phyloP scores from a whole-genome alignment of 805 yeast species.

The Gaillardinia entomophila region DNA sequence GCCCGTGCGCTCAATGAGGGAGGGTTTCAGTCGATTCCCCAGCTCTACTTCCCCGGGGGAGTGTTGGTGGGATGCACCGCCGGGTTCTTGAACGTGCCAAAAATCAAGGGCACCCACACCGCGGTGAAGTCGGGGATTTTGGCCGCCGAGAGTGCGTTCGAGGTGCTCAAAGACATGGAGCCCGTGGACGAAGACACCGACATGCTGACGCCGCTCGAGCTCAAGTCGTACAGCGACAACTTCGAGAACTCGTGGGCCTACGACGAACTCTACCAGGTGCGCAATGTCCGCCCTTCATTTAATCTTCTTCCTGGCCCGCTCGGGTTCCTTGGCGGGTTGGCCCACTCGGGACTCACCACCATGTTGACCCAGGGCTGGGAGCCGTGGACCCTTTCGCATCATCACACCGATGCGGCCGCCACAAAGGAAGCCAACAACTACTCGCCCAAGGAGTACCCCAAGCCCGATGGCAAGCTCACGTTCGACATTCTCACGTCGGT shows the following conservation, averaged over 20 bases:
- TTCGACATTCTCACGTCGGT: constrained; percentile 94
- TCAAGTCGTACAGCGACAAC: constrained; percentile 56
- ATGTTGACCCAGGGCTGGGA: constrained; percentile 69
- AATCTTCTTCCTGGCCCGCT: constrained; percentile 44
- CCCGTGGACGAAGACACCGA: constrained; percentile 38
- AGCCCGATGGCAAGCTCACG: constrained; percentile 90
- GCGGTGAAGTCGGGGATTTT: constrained; percentile 95
- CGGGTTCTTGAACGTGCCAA: constrained; percentile 96
- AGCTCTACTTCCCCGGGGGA: constrained; percentile 92
- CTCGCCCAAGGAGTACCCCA: constrained; percentile 80
- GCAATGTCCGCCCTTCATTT: constrained; percentile 93
- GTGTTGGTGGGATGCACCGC: constrained; percentile 92
- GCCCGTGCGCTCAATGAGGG: constrained; percentile 98
- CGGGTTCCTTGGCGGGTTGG: constrained; percentile 78
- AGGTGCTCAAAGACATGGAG: constrained; percentile 36
- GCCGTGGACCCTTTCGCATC: constrained; percentile 81
- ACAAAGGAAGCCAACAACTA: constrained; percentile 65
- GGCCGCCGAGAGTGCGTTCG: constrained; percentile 82
- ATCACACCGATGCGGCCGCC: constrained; percentile 63
- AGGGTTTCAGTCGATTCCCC: constrained; percentile 90
- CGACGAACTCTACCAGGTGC: constrained; percentile 74
- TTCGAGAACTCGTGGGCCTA: constrained; percentile 79
- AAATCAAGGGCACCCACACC: constrained; percentile 95
- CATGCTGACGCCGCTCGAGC: constrained; percentile 36
- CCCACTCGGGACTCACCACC: constrained; percentile 80